Base-by-base conservation (phyloP, 140 eudicot genomes). In the Artemisia princeps region DNA sequence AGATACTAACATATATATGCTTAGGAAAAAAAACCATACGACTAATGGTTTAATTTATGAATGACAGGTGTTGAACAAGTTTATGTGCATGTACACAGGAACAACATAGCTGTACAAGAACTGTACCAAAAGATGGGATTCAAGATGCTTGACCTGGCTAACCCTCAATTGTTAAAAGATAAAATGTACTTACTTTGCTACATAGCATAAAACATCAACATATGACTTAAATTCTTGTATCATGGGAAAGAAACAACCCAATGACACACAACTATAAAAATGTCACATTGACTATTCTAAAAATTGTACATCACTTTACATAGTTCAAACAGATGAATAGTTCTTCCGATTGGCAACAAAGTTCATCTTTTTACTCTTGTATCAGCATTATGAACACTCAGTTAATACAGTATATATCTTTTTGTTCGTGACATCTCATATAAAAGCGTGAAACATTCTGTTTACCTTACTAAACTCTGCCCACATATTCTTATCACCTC, bases 81-180 rank as follows among this genome's bases (percentile, higher is more conserved):
- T 70, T 90, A 84, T 79, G 95, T 87, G 15, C 95, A 90, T 70
- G 97, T 87, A 42, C 72, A 84, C 67, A 82, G 73, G 59, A 60
- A 78, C 14, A 90, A 90, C 81, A 72, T 28, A 74, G 67, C 89
- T 66, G 95, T 95, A 17, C 86, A 72, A 40, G 62, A 65, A 14
- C 67, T 89, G 61, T 90, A 90, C 65, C 71, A 79, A 62, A 87
- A 90, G 75, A 69, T 84, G 63, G 95, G 90, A 10, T 84, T 90
- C 68, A 70, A 87, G 85, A 78, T 83, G 24, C 82, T 83, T 45
- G 90, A 88, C 7, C 72, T 16, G 16, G 84, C 87, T 15, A 80
- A 73, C 73, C 77, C 70, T 15, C 82, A 79, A 49, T 64, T 72
- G 42, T 77, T 66, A 9, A 49, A 30, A 46, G 96, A 83, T 59